These are phyloP conservation scores for Blastobotrys peoriensis DNA, from an alignment of 805 yeast species.

Conservation along the genomic window DNA sequence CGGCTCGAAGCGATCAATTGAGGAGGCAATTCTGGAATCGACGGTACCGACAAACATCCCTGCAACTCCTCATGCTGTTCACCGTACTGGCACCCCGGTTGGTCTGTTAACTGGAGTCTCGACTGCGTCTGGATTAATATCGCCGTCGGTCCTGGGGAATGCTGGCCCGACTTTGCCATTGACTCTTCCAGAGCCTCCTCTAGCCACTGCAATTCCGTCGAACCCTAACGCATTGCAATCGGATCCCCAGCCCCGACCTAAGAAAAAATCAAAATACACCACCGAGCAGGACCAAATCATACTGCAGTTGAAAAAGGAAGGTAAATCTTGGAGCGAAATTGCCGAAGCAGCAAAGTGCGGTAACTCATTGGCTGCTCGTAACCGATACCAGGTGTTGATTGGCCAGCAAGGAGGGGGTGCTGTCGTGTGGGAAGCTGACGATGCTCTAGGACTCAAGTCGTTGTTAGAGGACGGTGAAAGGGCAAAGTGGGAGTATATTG, in stretches of 20 bases:
- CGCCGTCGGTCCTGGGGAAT: conserved; percentile 5
- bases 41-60: conserved; percentile 14
- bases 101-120: conserved; percentile 12
- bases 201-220: conserved; percentile 35
- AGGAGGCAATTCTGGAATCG: conserved; percentile 20
- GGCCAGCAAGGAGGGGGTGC: conserved; percentile 79
- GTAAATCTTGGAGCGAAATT: conserved; percentile 68
- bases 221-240: conserved; percentile 40
- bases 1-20: conserved; percentile 22
- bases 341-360: conserved; percentile 61
- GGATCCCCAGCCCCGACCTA: conserved; percentile 43
- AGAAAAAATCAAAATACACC: conserved; percentile 63
- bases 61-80: conserved; percentile 3
- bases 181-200: conserved; percentile 45
- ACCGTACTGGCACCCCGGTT: conserved; percentile 9
- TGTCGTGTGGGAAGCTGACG: conserved; percentile 55
- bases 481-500: conserved; percentile 63
- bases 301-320: conserved; percentile 52
- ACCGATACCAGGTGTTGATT: conserved; percentile 70
- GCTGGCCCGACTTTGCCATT: conserved; percentile 16
- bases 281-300: conserved; percentile 63
- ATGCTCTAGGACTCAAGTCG: conserved; percentile 43
- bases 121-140: conserved; percentile 5
- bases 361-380: conserved; percentile 65
- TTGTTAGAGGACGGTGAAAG: conserved; percentile 64